Evolutionary conservation across 768 basidiomycete species (phyloP).

Genomic region (Podaxis mareebaensis): DNA sequence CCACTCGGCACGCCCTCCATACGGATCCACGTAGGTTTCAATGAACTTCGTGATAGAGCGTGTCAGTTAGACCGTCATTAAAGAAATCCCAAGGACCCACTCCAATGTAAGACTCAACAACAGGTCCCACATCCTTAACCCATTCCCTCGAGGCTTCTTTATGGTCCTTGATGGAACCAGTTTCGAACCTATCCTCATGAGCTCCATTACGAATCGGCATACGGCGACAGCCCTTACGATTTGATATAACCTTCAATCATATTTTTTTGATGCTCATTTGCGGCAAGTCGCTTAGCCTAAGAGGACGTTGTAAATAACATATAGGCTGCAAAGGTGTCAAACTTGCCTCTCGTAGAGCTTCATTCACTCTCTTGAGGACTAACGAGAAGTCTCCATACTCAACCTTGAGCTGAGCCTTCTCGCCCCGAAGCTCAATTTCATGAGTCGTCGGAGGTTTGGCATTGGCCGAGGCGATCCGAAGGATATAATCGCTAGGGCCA

Average conservation of each 20-base stretch:
- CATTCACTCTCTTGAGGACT: conserved; percentile 52
- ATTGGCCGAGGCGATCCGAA: conserved; percentile 74
- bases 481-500: conserved; percentile 57
- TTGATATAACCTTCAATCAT: conserved; percentile 81
- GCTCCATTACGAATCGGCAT: not conserved
- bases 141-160: conserved; percentile 75
- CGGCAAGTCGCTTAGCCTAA: conserved; percentile 73
- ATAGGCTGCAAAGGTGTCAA: not conserved
- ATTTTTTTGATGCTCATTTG: conserved; percentile 67
- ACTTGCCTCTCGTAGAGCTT: conserved; percentile 59
- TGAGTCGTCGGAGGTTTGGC: conserved; percentile 40
- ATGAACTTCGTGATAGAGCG: conserved; percentile 47
- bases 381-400: conserved; percentile 77
- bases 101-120: conserved; percentile 87
- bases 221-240: conserved; percentile 48
- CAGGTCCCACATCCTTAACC: conserved; percentile 87
- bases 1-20: conserved; percentile 91
- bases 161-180: conserved; percentile 79
- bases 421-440: conserved; percentile 42
- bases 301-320: not conserved
- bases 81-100: conserved; percentile 28
- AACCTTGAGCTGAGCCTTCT: conserved; percentile 55
- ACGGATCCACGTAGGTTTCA: conserved; percentile 88
- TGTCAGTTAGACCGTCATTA: not conserved
- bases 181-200: conserved; percentile 55